Conservation (phyloP, 495 filamentous ascomycete species). For the Astrocystis sublimbata region DNA sequence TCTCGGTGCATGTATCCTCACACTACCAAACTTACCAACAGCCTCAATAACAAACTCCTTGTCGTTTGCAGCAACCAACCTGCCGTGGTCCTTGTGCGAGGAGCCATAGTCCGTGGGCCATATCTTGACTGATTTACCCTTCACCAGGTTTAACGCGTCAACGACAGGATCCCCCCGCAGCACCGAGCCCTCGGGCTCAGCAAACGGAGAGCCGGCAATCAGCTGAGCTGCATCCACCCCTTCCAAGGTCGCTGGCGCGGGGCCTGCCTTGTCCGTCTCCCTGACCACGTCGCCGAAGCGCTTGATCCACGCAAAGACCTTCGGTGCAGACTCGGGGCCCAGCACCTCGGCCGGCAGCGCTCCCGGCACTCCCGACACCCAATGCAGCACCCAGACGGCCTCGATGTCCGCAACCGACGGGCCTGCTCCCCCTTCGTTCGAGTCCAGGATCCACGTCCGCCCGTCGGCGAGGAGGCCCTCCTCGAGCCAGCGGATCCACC, state of each 20-base stretch:
- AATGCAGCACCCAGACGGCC: constrained; percentile 61
- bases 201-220: constrained; percentile 36
- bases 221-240: constrained; percentile 50
- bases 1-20: constrained; percentile 58
- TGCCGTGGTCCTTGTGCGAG: constrained; percentile 53
- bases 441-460: constrained; percentile 47
- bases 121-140: constrained; percentile 52
- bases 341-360: constrained; percentile 48
- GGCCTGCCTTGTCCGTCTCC: constrained; percentile 15
- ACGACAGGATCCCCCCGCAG: constrained; percentile 41
- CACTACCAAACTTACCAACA: constrained; percentile 37
- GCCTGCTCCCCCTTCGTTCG: constrained; percentile 49
- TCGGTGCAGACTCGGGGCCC: constrained; percentile 37
- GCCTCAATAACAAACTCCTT: constrained; percentile 56
- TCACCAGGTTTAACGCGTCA: constrained; percentile 37
- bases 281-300: constrained; percentile 46
- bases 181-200: constrained; percentile 39
- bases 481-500: constrained; percentile 52
- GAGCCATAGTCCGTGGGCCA: constrained; percentile 60
- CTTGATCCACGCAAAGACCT: constrained; percentile 56
- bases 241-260: constrained; percentile 38
- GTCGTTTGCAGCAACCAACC: constrained; percentile 46
- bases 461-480: constrained; percentile 44
- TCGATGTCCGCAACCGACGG: constrained; percentile 61
- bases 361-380: constrained; percentile 45